Conservation (phyloP, 441 rosid genomes). For the Rhodomyrtus psidioides region DNA sequence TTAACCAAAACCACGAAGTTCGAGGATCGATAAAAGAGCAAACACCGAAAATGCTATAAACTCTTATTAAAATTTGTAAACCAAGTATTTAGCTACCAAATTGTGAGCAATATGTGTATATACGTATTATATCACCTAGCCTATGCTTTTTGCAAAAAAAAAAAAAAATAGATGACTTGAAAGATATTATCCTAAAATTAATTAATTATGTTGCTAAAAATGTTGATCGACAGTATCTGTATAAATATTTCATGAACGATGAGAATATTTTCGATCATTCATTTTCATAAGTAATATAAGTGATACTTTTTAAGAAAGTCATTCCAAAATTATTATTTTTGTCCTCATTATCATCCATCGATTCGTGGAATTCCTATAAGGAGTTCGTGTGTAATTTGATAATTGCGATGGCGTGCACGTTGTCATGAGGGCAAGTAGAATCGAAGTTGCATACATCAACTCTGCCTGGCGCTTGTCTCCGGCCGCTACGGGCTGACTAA, state of each 20-base stretch:
- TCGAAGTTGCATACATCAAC: not conserved
- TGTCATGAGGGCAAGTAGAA: not conserved
- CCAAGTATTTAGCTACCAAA: not conserved
- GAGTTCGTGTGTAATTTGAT: not conserved
- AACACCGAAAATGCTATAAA: not conserved
- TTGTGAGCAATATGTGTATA: too few relatives aligned
- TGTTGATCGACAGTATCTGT: too few relatives aligned
- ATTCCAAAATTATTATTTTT: too few relatives aligned
- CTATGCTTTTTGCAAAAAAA: too few relatives aligned
- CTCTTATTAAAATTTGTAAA: not conserved
- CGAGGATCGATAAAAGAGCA: rapidly evolving
- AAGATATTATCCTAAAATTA: too few relatives aligned
- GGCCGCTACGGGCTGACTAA: not conserved
- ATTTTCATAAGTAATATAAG: too few relatives aligned
- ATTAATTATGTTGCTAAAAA: too few relatives aligned
- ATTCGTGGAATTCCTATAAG: not conserved
- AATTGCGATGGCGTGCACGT: not conserved
- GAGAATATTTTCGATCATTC: too few relatives aligned
- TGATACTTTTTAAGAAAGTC: too few relatives aligned
- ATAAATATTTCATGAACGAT: too few relatives aligned
- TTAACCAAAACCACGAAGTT: rapidly evolving
- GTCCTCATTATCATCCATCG: not conserved
- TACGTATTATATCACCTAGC: too few relatives aligned
- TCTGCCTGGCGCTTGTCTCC: not conserved
- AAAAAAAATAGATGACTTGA: too few relatives aligned